phyloP scores from a whole-genome alignment of 2,329 filamentous ascomycete genomes.

The Diaporthe sp. region DNA sequence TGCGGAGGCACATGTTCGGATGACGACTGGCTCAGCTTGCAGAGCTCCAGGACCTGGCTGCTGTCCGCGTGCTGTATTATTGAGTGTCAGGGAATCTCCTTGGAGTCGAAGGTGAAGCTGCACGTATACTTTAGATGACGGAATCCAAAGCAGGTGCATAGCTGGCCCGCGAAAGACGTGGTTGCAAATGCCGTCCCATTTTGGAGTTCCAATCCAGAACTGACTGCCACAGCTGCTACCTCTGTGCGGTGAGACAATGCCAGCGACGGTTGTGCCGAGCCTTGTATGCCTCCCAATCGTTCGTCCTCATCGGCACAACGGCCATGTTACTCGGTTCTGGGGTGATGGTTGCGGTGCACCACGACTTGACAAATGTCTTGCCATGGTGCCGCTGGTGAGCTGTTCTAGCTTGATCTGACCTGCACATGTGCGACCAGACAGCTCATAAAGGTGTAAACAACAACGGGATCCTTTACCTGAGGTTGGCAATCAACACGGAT shows the following conservation, averaged over 20 bases:
- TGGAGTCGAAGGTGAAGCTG: neutral
- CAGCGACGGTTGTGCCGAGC: neutral
- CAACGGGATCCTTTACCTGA: neutral
- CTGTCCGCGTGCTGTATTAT: slow-evolving; percentile 4
- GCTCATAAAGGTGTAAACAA: neutral
- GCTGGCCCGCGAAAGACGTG: neutral
- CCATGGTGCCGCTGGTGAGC: neutral
- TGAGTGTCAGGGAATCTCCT: neutral
- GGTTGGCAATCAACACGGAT: neutral
- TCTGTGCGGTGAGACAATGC: neutral
- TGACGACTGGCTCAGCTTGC: neutral
- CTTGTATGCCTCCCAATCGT: neutral
- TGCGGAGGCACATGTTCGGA: neutral
- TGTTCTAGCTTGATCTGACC: neutral
- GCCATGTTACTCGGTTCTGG: neutral
- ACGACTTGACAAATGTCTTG: neutral
- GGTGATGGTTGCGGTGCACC: neutral
- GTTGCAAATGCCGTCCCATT: neutral
- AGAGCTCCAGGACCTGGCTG: no score
- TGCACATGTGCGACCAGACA: neutral
- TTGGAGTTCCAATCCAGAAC: neutral
- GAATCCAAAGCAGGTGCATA: neutral
- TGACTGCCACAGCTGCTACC: neutral
- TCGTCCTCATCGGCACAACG: neutral
- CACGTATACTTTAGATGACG: neutral